Evolutionary conservation across 805 yeast genomes (phyloP).

Genomic region (Saturnispora dispora): DNA sequence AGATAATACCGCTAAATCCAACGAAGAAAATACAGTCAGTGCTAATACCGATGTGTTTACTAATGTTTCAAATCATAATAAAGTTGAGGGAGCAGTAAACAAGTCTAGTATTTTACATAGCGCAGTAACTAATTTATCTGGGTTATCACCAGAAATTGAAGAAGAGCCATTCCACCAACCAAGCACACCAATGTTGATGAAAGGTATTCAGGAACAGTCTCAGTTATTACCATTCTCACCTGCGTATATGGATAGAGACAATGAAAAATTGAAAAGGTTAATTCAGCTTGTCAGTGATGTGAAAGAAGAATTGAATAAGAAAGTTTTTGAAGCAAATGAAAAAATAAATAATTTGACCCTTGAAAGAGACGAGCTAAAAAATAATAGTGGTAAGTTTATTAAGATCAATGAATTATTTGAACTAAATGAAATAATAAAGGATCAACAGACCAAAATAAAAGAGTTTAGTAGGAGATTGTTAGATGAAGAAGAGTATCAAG

Average conservation of each 20-base stretch:
- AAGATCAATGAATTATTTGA: conserved; percentile 16
- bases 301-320: conserved; percentile 36
- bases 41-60: background rate
- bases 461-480: conserved; percentile 33
- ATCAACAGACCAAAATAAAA: conserved; percentile 40
- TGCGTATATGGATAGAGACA: conserved; percentile 14
- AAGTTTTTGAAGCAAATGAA: conserved; percentile 49
- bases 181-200: conserved; percentile 1
- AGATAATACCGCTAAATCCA: background rate
- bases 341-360: conserved; percentile 41
- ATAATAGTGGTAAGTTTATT: conserved; percentile 2
- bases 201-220: background rate
- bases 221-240: conserved; percentile 14
- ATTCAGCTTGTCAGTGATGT: conserved; percentile 25
- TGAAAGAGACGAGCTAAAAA: conserved; percentile 19
- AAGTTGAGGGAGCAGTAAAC: background rate
- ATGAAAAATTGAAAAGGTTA: conserved; percentile 17
- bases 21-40: background rate
- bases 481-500: conserved; percentile 36
- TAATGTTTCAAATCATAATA: background rate
- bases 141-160: background rate
- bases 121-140: background rate
- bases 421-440: conserved; percentile 45
- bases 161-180: background rate
- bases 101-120: background rate